A percentile compares a stretch with the other conserved stretches of the same genome.
Evolutionary conservation across 129 eudicot genomes (phyloP).

Genomic region (Saposhnikovia divaricata): DNA sequence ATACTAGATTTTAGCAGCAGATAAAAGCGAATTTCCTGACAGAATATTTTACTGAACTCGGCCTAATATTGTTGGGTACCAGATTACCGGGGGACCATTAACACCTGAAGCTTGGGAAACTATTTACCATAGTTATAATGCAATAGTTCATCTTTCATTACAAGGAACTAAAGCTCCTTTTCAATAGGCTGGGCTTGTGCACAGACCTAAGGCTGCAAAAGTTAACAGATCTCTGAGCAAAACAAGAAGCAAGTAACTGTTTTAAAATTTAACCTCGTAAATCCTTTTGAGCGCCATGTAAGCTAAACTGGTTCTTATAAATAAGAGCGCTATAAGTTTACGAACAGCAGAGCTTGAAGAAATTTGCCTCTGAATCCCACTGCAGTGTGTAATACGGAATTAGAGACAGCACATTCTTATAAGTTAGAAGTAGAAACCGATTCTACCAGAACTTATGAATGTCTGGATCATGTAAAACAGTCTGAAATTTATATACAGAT

Average conservation of each 20-base stretch:
- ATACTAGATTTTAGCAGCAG: background rate
- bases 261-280: constrained; percentile 54
- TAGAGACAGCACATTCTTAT: constrained; percentile 10
- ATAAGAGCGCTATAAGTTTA: constrained; percentile 54
- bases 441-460: background rate
- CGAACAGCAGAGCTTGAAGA: constrained; percentile 57
- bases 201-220: constrained; percentile 1
- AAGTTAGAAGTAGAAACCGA: background rate
- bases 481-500: background rate
- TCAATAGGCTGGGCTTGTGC: background rate
- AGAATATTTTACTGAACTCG: background rate
- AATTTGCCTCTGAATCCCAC: constrained; percentile 91
- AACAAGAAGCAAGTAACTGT: constrained; percentile 12
- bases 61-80: background rate
- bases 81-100: background rate
- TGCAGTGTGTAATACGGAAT: constrained; percentile 30
- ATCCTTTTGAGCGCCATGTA: constrained; percentile 86
- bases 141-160: background rate
- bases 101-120: background rate
- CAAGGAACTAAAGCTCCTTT: background rate
- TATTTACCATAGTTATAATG: background rate
- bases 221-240: background rate
- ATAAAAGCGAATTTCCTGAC: background rate
- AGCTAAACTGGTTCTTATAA: constrained; percentile 72
- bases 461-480: background rate